Base-by-base conservation (phyloP, 176 grass and related monocot species). In the Triticum dicoccoides region DNA sequence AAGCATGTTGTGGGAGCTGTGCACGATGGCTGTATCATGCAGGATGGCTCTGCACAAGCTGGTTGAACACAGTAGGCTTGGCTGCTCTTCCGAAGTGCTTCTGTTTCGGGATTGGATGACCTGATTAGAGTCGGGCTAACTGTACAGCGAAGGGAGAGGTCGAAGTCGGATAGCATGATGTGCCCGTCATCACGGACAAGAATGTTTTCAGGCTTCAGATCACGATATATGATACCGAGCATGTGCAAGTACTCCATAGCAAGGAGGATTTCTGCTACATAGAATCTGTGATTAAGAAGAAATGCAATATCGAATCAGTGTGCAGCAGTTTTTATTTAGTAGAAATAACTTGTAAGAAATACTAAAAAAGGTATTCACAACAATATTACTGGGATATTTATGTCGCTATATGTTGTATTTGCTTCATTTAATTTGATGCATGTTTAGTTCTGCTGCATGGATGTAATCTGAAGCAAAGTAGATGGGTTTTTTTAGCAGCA, bases 201-300 rank as follows among this genome's bases (percentile, higher is more conserved):
- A 65, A 98, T 86, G 37, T 98, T 98, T 85, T 98, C 93, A 6
- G 93, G 95, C 90, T 98, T 95, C 14, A 98, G 89, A 75, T 98
- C 95, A 25, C 95, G 91, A 72, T 98, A 98, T 83, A 98, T 91
- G 52, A 98, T 91, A 5, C 95, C 95, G 0, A 97, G 92, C 95
- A 97, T 97, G 80, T 97, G 95, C 58, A 97, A 86, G 74, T 97
- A 97, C 86, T 95, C 95, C 81, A 97, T 32, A 12, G 95, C 95
- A 76, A 97, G 88, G 66, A 98, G 95, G 66, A 95, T 75, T 79
- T 98, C 95, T 65, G 93, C 93, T 79, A 98, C 93, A 68, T 98
- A 98, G 86, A 98, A 98, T 68, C 95, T 98, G 82, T 37, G 68
- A 69, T 82, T 65, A 44, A 65, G 44, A 71, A 33, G 12, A 86